phyloP scores from a whole-genome alignment of 148 eudicot genomes.

The Arbutus unedo region DNA sequence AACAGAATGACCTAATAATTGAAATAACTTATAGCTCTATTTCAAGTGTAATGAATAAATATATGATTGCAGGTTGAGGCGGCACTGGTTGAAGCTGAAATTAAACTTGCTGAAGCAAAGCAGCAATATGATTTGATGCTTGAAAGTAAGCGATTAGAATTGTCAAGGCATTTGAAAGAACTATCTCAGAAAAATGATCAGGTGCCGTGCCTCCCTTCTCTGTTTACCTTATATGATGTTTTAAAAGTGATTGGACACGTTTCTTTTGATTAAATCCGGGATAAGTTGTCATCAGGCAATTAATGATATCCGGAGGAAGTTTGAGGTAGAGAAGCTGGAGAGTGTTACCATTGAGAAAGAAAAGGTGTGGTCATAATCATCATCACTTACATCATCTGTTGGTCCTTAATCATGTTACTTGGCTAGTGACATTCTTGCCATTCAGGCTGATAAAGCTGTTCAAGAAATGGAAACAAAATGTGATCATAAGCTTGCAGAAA shows the following conservation, averaged over 20 bases:
- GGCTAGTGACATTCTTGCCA: slow-evolving; percentile 16
- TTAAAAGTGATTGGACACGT: background rate
- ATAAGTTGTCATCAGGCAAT: slow-evolving; percentile 63
- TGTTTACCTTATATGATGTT: background rate
- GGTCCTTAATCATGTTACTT: slow-evolving; percentile 12
- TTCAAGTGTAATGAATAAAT: slow-evolving; percentile 5
- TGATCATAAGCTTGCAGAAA: slow-evolving; percentile 58
- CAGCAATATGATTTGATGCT: slow-evolving; percentile 82
- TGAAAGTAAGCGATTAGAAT: slow-evolving; percentile 76
- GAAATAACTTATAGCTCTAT: slow-evolving; percentile 7
- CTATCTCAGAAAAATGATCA: slow-evolving; percentile 93
- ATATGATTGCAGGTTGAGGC: slow-evolving; percentile 48
- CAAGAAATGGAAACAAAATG: slow-evolving; percentile 59
- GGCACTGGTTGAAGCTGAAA: slow-evolving; percentile 54
- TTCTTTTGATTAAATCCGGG: slow-evolving; percentile 16
- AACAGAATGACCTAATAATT: slow-evolving; percentile 12
- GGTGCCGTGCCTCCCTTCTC: slow-evolving; percentile 43
- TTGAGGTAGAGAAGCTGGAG: slow-evolving; percentile 84
- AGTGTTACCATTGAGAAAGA: slow-evolving; percentile 70
- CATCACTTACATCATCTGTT: slow-evolving; percentile 1
- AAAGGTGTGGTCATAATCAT: slow-evolving; percentile 52
- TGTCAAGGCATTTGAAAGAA: slow-evolving; percentile 91
- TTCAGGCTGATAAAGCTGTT: slow-evolving; percentile 70
- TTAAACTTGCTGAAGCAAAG: slow-evolving; percentile 72
- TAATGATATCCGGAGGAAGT: slow-evolving; percentile 84